Conservation (phyloP, 495 filamentous ascomycete genomes). For the Podospora tetraspora region DNA sequence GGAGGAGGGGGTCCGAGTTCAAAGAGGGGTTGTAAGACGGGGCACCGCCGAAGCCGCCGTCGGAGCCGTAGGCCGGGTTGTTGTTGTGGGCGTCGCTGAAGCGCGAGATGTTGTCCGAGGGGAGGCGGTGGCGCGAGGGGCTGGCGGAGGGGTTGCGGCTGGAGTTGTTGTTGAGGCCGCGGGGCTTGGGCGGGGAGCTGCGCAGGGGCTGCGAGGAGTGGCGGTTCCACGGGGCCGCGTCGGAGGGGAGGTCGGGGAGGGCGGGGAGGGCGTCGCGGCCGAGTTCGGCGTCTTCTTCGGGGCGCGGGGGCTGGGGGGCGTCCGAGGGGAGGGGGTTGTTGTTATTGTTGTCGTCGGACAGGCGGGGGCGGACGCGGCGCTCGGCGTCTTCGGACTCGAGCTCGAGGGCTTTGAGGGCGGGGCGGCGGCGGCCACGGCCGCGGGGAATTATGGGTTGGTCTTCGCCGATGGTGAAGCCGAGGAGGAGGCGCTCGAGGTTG, state of each 20-base stretch:
- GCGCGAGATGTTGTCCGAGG: conserved; percentile 29
- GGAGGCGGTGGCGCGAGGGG: conserved; percentile 32
- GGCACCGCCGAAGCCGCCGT: conserved; percentile 10
- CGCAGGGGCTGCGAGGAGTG: conserved; percentile 33
- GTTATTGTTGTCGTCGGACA: conserved; percentile 19
- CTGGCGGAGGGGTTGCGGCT: conserved; percentile 35
- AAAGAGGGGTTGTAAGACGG: background rate
- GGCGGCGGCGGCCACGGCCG: conserved; percentile 18
- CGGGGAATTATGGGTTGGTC: conserved; percentile 16
- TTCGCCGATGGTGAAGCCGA: conserved; percentile 21
- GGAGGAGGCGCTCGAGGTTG: conserved; percentile 24
- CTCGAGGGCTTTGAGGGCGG: conserved; percentile 22
- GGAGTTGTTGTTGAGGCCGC: conserved; percentile 10
- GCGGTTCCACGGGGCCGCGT: conserved; percentile 42
- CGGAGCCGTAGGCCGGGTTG: conserved; percentile 26
- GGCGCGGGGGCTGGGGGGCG: background rate
- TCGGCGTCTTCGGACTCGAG: conserved; percentile 21
- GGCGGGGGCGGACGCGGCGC: conserved; percentile 28
- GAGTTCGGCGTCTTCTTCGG: conserved; percentile 31
- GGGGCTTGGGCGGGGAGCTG: conserved; percentile 37
- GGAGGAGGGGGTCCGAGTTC: conserved; percentile 13
- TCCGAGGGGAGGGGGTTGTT: conserved; percentile 4
- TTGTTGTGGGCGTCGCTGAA: conserved; percentile 31
- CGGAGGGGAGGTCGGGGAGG: conserved; percentile 39
- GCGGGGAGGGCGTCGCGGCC: conserved; percentile 34